Evolutionary conservation across 2,329 filamentous ascomycete genomes (phyloP).

Genomic region (Pleurostoma richardsiae): DNA sequence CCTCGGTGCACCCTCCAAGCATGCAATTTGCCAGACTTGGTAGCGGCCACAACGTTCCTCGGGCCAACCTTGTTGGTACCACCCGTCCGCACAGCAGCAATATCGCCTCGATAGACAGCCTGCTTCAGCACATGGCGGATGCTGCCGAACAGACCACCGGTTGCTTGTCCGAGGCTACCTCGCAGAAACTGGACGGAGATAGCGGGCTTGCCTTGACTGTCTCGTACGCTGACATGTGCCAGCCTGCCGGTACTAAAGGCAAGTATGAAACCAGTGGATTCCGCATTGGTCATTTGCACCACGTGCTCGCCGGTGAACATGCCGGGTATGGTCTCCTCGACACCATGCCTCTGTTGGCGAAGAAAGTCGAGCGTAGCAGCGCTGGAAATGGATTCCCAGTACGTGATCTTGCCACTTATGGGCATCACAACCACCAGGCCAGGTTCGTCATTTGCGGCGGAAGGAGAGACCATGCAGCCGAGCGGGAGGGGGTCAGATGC

Average conservation of each 20-base stretch:
- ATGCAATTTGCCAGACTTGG: slow-evolving; percentile 71
- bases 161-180: slow-evolving; percentile 48
- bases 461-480: slow-evolving; percentile 75
- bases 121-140: slow-evolving; percentile 72
- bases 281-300: slow-evolving; percentile 73
- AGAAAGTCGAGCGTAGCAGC: slow-evolving; percentile 80
- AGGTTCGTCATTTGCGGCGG: slow-evolving; percentile 72
- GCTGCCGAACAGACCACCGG: slow-evolving; percentile 72
- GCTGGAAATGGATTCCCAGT: slow-evolving; percentile 93
- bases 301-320: slow-evolving; percentile 76
- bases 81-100: slow-evolving; percentile 75
- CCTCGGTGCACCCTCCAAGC: slow-evolving; percentile 87
- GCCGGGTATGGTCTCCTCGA: slow-evolving; percentile 69
- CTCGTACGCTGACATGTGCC: slow-evolving; percentile 80
- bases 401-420: slow-evolving; percentile 77
- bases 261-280: slow-evolving; percentile 80
- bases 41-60: slow-evolving; percentile 76
- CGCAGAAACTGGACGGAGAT: slow-evolving; percentile 76
- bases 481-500: slow-evolving; percentile 70
- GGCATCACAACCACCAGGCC: slow-evolving; percentile 86
- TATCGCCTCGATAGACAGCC: slow-evolving; percentile 66
- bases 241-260: slow-evolving; percentile 81
- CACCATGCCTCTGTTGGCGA: slow-evolving; percentile 72
- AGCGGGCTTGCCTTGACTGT: slow-evolving; percentile 78
- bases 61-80: slow-evolving; percentile 71